These are phyloP conservation scores for Eragrostis nindensis DNA, from an alignment of 176 grass and related monocot species.

Conservation along the genomic window DNA sequence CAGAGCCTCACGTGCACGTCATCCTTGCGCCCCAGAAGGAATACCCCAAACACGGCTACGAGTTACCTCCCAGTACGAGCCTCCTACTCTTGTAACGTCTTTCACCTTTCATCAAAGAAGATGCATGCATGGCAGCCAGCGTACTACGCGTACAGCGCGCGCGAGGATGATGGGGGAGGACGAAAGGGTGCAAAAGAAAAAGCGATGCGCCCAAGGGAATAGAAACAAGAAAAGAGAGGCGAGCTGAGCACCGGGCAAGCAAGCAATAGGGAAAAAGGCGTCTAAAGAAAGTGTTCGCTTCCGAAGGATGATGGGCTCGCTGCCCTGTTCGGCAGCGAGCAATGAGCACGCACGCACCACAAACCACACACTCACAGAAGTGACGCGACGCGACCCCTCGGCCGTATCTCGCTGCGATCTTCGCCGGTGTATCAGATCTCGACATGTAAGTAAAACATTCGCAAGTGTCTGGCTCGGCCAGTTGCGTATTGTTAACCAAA, in stretches of 20 bases:
- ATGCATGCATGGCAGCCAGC: not conserved
- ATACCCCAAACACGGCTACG: constrained; percentile 11
- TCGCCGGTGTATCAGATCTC: not conserved
- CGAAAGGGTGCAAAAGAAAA: constrained; percentile 12
- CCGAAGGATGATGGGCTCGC: not conserved
- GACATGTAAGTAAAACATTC: constrained; percentile 13
- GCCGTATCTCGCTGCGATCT: constrained; percentile 13
- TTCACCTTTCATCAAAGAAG: constrained; percentile 40
- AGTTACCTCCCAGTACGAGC: not conserved
- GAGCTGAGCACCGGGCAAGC: not conserved
- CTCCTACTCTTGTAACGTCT: constrained; percentile 26
- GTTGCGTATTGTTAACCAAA: not conserved
- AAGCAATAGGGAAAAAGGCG: not conserved
- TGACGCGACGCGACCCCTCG: not conserved
- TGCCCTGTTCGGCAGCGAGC: not conserved
- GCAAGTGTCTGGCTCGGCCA: not conserved
- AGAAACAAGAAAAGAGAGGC: constrained; percentile 28
- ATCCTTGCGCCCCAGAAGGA: not conserved
- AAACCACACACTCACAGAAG: not conserved
- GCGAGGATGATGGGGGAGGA: not conserved
- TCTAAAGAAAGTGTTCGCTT: not conserved
- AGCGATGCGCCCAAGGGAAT: constrained; percentile 26
- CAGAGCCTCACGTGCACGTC: constrained; percentile 24
- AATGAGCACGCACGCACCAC: not conserved
- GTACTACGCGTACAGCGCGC: not conserved